A percentile compares a stretch with the other conserved stretches of the same genome.
These are phyloP conservation scores for Dioscorea dumetorum DNA, from an alignment of 106 monocot genomes.

Conservation along the genomic window DNA sequence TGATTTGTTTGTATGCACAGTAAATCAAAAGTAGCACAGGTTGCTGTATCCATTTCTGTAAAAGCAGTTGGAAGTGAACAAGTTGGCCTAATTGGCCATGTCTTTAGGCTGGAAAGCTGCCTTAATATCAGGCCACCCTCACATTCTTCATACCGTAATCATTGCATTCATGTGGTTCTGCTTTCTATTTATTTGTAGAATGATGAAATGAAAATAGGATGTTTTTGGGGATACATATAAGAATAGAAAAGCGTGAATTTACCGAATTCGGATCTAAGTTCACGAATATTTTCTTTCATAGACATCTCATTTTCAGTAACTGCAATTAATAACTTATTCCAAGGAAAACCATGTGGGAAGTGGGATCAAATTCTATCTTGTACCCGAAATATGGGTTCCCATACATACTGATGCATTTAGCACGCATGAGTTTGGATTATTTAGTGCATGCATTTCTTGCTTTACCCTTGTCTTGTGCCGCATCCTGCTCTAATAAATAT, in stretches of 20 bases:
- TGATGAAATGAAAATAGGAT: not conserved
- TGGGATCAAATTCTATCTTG: not conserved
- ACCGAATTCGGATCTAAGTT: not conserved
- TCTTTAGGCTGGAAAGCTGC: not conserved
- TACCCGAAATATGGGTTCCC: not conserved
- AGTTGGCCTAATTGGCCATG: not conserved
- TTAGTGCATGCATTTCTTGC: conserved; percentile 2
- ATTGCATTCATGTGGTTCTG: not conserved
- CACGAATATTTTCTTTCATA: not conserved
- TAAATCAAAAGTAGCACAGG: not conserved
- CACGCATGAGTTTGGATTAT: conserved; percentile 1
- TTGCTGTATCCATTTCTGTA: not conserved
- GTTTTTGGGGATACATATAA: not conserved
- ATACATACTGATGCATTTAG: not conserved
- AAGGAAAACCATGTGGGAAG: not conserved
- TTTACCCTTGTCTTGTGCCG: not conserved
- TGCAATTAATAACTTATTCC: not conserved
- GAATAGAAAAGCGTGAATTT: not conserved
- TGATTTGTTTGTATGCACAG: not conserved
- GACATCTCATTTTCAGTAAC: not conserved
- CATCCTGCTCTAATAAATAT: not conserved
- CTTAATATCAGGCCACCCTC: not conserved
- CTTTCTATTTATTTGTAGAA: not conserved
- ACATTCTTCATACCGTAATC: not conserved
- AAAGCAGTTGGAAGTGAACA: too few species aligned